Conservation (phyloP, 148 eudicot genomes). For the Oxyria digyna region DNA sequence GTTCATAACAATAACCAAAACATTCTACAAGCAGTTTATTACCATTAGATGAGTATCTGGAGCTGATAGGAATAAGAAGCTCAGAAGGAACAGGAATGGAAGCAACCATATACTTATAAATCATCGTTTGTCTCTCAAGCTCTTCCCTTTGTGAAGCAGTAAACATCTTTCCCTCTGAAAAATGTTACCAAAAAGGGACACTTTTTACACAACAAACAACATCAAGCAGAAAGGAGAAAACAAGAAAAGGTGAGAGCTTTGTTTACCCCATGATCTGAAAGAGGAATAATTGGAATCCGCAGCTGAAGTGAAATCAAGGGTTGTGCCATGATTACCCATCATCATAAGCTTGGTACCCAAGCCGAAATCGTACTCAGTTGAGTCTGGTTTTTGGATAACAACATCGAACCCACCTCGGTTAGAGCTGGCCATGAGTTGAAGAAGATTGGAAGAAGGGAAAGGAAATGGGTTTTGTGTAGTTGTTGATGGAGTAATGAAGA, state of each 20-base stretch:
- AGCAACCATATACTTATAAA: conserved; percentile 66
- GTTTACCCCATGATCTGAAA: conserved; percentile 9
- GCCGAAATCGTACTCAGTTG: conserved; percentile 1
- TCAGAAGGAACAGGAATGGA: conserved; percentile 62
- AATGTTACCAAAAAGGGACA: conserved; percentile 2
- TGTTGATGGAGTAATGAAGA: neutral
- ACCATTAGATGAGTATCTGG: conserved; percentile 4
- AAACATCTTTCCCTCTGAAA: conserved; percentile 28
- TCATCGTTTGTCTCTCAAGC: conserved; percentile 57
- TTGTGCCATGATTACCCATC: neutral
- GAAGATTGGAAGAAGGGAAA: neutral
- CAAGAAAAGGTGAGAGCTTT: neutral
- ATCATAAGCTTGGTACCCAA: conserved; percentile 8
- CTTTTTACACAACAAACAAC: neutral
- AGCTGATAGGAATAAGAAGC: conserved; percentile 29
- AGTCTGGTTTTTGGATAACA: neutral
- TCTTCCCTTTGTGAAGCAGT: conserved; percentile 64
- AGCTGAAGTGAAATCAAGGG: neutral
- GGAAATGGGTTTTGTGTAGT: neutral
- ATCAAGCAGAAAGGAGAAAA: neutral
- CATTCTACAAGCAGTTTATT: too few species aligned
- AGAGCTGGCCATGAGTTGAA: conserved; percentile 1
- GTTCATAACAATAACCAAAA: too few species aligned
- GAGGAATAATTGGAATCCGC: conserved; percentile 8
- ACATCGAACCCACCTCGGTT: neutral